Percentiles rank a stretch among this genome's conserved stretches.
Conservation (phyloP, 1,284 basidiomycete genomes). For the Crucibulum cyathiforme region DNA sequence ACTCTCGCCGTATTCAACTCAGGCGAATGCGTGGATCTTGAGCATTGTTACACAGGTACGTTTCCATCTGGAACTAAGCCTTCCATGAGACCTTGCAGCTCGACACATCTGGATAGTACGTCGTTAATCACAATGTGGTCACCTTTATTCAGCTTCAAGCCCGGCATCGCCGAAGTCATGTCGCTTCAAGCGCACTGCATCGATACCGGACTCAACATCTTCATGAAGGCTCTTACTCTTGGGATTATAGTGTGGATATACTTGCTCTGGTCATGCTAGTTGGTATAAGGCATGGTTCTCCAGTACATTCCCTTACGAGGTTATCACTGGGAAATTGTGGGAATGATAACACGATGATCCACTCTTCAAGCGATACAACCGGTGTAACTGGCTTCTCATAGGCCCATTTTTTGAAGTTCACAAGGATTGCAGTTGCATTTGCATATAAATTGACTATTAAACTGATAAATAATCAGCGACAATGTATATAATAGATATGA, state of each 20-base stretch:
- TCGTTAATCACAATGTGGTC: background rate
- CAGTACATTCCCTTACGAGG: conserved; percentile 46
- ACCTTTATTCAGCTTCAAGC: conserved; percentile 49
- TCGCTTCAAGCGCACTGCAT: conserved; percentile 72
- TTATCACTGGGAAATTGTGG: conserved; percentile 46
- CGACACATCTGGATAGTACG: conserved; percentile 61
- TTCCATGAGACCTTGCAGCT: conserved; percentile 50
- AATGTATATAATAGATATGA: too few species aligned
- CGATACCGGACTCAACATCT: conserved; percentile 47
- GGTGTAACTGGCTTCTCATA: conserved; percentile 59
- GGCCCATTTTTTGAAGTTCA: conserved; percentile 55
- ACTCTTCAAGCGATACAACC: conserved; percentile 48
- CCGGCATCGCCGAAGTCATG: conserved; percentile 63
- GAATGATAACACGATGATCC: conserved; percentile 56
- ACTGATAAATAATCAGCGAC: background rate
- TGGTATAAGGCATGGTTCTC: conserved; percentile 55
- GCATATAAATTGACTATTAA: conserved; percentile 43
- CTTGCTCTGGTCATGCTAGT: conserved; percentile 52
- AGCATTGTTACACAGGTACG: conserved; percentile 39
- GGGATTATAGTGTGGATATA: conserved; percentile 42
- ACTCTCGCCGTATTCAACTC: too few species aligned
- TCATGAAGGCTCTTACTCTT: conserved; percentile 45
- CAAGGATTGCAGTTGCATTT: conserved; percentile 63
- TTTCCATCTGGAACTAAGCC: conserved; percentile 58
- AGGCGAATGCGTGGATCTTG: conserved; percentile 47